Evolutionary conservation across 495 filamentous ascomycete genomes (phyloP), one percentile per base, ranked within the genome.

Genomic region (Annulohypoxylon moriforme): DNA sequence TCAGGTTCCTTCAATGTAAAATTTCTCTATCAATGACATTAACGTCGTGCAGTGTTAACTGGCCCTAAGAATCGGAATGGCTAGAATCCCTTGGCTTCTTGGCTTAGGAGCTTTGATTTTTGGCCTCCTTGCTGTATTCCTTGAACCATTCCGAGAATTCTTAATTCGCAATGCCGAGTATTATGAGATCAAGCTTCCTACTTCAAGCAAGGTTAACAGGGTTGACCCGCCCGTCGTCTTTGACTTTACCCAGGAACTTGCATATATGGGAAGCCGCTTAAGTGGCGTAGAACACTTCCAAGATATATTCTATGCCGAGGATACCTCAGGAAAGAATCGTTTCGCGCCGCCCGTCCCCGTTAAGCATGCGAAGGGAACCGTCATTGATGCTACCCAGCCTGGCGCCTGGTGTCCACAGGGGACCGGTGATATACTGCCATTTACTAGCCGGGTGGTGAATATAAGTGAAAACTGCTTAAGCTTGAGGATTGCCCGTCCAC

Each of bases 391-490:
- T 10, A 42, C 47, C 1, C 60, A 50, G 40, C 9, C 50, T 34
- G 46, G 67, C 1, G 52, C 64, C 20, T 67, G 55, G 64, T 60
- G 55, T 31, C 25, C 33, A 13, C 60, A 49, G 5, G 47, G 47
- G 22, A 52, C 42, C 0, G 60, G 60, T n/a, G 60, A 64, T 27
- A 46, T 69, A 18, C 60, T 69, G 24, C 67, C 67, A 1, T 69
- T 59, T 10, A 69, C 60, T 9, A 64, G 67, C 27, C 52, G 34
- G 16, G n/a, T 69, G 18, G 44, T 73, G 2, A 77, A 80, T 66
- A 67, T 80, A 10, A 79, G 74, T 44, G 77, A 79, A 66, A 77
- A 81, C 64, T 83, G 81, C 69, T 69, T 84, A 10, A 82, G 81
- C 40, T 53, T 84, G 52, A 78, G 79, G 42, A 79, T 83, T 58